phyloP scores from a whole-genome alignment of 495 filamentous ascomycete genomes.

The Penicillium chermesinum region DNA sequence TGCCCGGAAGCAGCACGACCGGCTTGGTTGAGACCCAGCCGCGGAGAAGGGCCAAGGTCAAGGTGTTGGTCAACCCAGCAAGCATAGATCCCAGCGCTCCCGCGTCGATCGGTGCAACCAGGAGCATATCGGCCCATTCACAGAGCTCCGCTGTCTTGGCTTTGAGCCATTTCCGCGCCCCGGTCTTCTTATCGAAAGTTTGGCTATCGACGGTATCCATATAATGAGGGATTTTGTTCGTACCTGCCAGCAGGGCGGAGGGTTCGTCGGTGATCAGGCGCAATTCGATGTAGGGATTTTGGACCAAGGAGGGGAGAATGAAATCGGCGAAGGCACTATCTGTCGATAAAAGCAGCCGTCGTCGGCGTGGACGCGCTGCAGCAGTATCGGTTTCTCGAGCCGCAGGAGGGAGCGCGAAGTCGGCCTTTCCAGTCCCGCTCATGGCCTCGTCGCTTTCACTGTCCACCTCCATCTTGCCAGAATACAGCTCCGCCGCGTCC shows the following conservation, averaged over 20 bases:
- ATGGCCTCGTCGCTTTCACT: conserved; percentile 17
- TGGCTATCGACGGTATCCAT: conserved; percentile 44
- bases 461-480: conserved; percentile 33
- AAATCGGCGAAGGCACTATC: conserved; percentile 41
- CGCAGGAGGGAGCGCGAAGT: conserved; percentile 9
- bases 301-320: conserved; percentile 36
- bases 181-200: conserved; percentile 44
- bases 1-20: conserved; percentile 74
- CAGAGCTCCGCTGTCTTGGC: conserved; percentile 64
- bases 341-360: conserved; percentile 40
- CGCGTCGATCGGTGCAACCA: conserved; percentile 79
- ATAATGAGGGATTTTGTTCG: conserved; percentile 43
- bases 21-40: conserved; percentile 82
- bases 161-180: conserved; percentile 43
- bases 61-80: conserved; percentile 66
- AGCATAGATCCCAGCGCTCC: conserved; percentile 79
- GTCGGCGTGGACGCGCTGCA: conserved; percentile 23
- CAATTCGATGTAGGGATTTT: conserved; percentile 39
- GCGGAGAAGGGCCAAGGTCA: conserved; percentile 67
- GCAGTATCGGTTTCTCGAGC: conserved; percentile 2
- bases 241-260: conserved; percentile 38
- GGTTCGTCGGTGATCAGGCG: conserved; percentile 46
- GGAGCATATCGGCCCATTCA: conserved; percentile 81
- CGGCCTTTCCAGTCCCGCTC: conserved; percentile 13
- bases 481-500: conserved; percentile 11